Evolutionary conservation across 2,329 filamentous ascomycete species (phyloP), one percentile per base, ranked within the genome.

Genomic region (Metarhizium album): DNA sequence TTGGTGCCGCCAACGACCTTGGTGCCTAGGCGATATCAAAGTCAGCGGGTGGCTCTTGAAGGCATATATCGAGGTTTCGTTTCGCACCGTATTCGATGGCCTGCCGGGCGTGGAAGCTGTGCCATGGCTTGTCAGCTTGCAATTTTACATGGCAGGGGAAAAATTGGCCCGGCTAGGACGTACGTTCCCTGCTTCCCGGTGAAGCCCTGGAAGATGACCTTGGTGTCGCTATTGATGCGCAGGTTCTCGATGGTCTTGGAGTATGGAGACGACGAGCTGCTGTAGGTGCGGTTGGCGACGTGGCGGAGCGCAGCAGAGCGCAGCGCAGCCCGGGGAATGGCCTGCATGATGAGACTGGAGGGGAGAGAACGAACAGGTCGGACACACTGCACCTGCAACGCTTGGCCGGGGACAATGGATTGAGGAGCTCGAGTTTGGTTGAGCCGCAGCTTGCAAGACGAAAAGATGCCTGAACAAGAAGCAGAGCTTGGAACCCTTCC

Each of bases 1-100:
- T 97, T 97, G 66, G 91, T 97, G 67, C 93, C 93, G 70, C 93
- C 93, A 60, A 98, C 90, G 60, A 98, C 89, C 70, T 95, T 91
- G 63, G 93, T 98, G 70, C 91, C 89, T 94, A 53, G 33, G 55
- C 4, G 5, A 8, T 49, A 20, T 27, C 47, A 33, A 48, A 53
- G 55, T 67, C 52, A 67, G 64, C 53, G 9, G 1, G 35, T 29
- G 20, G 16, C 31, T 18, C 9, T 42, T 6, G 22, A 29, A 18
- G 18, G 8, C 4, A 27, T 52, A 7, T 20, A 18, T 51, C 53
- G 53, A 50, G 49, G 47, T 27, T 55, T 62, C 40, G 40, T 42
- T 51, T 58, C 70, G 68, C 87, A 94, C 89, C 93, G 74, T 98
- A 98, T 72, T 95, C 93, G 72, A 98, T 96, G 60, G 93, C 93